These are phyloP conservation scores for Gossypium davidsonii DNA, from an alignment of 441 rosid genomes.

Conservation along the genomic window DNA sequence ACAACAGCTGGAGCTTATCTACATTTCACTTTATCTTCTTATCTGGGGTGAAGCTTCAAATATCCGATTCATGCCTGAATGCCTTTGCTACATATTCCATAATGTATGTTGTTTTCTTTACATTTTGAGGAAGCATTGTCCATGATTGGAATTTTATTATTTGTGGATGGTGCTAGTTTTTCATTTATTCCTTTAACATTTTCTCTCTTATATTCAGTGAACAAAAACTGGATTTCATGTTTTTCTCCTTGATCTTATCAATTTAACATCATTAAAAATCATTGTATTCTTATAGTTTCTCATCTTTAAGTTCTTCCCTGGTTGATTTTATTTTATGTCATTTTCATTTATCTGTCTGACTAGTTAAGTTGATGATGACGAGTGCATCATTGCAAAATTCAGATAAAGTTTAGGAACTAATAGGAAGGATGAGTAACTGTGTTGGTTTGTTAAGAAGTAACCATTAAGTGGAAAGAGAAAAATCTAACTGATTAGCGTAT, in stretches of 20 bases:
- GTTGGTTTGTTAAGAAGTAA: neutral
- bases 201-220: neutral
- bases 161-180: neutral
- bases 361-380: constrained; percentile 5
- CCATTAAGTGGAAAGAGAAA: neutral
- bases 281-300: neutral
- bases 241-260: neutral
- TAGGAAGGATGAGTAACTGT: neutral
- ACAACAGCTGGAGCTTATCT: constrained; percentile 69
- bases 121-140: constrained; percentile 1
- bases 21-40: constrained; percentile 83
- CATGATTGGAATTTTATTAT: neutral
- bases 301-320: neutral
- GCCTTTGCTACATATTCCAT: constrained; percentile 97
- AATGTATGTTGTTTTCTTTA: constrained; percentile 39
- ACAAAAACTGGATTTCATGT: neutral
- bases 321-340: neutral
- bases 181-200: neutral
- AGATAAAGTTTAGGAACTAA: neutral
- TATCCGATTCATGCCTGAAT: constrained; percentile 97
- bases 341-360: neutral
- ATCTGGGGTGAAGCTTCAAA: constrained; percentile 99
- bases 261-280: neutral
- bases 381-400: neutral
- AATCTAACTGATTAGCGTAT: neutral